phyloP scores from a whole-genome alignment of 495 filamentous ascomycete genomes.

The Penicillium antarcticum region DNA sequence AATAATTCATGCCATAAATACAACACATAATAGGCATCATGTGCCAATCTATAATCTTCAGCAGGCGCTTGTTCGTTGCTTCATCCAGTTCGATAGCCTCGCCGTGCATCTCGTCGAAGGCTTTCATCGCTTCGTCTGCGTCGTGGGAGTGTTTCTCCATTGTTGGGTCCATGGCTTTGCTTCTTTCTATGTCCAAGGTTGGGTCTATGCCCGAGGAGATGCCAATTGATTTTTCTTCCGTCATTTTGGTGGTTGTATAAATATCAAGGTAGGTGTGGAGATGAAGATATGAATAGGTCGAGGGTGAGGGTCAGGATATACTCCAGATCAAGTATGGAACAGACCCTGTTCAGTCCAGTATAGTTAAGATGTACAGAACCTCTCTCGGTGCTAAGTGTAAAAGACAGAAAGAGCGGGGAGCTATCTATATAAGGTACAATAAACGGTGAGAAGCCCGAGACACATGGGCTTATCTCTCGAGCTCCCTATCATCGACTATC shows the following conservation, averaged over 20 bases:
- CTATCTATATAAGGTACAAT: not conserved
- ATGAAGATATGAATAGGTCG: not conserved
- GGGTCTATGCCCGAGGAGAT: constrained; percentile 21
- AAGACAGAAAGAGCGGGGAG: not conserved
- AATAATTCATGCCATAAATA: constrained; percentile 61
- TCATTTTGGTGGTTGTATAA: constrained; percentile 14
- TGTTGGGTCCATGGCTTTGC: constrained; percentile 27
- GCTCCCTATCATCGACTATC: constrained; percentile 10
- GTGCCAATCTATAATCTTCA: constrained; percentile 58
- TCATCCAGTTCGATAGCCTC: constrained; percentile 51
- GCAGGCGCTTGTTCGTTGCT: constrained; percentile 50
- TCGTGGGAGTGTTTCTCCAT: constrained; percentile 53
- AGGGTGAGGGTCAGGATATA: too few relatives aligned
- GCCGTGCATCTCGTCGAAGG: constrained; percentile 45
- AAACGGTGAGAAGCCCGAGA: not conserved
- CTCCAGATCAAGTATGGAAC: too few relatives aligned
- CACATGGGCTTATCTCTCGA: not conserved
- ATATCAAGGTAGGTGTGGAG: not conserved
- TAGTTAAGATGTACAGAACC: too few relatives aligned
- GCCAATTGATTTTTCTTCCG: constrained; percentile 16
- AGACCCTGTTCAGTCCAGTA: too few relatives aligned
- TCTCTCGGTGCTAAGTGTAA: not conserved
- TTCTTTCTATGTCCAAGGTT: constrained; percentile 23
- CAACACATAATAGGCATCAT: constrained; percentile 62
- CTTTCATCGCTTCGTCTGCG: constrained; percentile 60